Conservation (phyloP, 371 early-diverging fungal genomes). For the Smittium culicis region DNA sequence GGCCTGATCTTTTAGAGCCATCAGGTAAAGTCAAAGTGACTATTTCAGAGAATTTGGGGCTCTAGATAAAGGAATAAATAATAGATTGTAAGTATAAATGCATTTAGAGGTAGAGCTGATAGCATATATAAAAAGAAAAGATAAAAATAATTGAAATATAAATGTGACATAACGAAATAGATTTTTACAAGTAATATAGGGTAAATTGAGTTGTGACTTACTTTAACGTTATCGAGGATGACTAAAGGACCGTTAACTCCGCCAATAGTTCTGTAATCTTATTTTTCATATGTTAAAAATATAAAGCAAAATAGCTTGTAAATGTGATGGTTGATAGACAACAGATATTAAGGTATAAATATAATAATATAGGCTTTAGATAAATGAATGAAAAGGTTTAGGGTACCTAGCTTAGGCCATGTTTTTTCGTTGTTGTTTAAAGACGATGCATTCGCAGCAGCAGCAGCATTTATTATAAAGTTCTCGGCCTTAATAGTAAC, state of each 20-base stretch:
- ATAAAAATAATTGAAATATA: neutral
- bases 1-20: slow-evolving; percentile 91
- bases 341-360: no score
- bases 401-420: slow-evolving; percentile 79
- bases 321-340: neutral
- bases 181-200: neutral
- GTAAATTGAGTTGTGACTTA: no score
- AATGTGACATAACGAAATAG: neutral
- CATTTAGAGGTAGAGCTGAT: no score
- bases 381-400: no score
- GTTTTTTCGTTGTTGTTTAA: slow-evolving; percentile 48
- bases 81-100: slow-evolving; percentile 15
- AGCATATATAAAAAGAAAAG: neutral
- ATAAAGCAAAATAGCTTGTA: neutral
- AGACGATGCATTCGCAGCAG: slow-evolving; percentile 48
- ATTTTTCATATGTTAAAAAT: neutral
- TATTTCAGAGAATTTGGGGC: slow-evolving; percentile 97
- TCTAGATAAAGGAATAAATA: slow-evolving; percentile 18
- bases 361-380: no score
- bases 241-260: slow-evolving; percentile 99
- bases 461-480: slow-evolving; percentile 42
- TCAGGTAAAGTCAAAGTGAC: slow-evolving; percentile 96
- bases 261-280: slow-evolving; percentile 96
- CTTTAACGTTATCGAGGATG: slow-evolving; percentile 96
- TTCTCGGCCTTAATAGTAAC: slow-evolving; percentile 34